Evolutionary conservation across 495 filamentous ascomycete species (phyloP), one percentile per base, ranked within the genome.

Genomic region (Zalerion maritima): DNA sequence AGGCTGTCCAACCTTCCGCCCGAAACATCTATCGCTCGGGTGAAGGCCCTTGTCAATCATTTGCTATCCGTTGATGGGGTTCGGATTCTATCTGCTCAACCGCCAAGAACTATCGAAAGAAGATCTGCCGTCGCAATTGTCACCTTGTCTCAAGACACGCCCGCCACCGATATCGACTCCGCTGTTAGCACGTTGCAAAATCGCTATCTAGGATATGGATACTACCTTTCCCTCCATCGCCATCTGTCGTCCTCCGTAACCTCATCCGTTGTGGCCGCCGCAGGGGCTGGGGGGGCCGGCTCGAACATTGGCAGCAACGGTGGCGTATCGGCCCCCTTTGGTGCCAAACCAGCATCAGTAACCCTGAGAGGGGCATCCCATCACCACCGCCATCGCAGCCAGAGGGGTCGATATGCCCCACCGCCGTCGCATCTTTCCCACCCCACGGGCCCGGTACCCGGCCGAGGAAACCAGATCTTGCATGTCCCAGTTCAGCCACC

Each of bases 231-330:
- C 3, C 57, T 93, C 20, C 77, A 82, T 20, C 65, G 84, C 14
- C 78, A 89, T 54, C 71, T 94, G 12, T 89, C 86, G 3, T 92
- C 86, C 2, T 75, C 81, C 9, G 79, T 78, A 4, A 65, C 81
- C 6, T 57, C 65, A 7, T 62, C 69, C 3, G 58, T 62, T 6
- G 49, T 69, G 24, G 52, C 74, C 2, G 47, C 64, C 9, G 57
- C 55, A 21, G 29, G 71, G 15, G 47, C 58, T 10, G n/a, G n/a
- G n/a, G n/a, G n/a, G n/a, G n/a, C n/a, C n/a, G n/a, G n/a, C n/a
- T n/a, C n/a, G n/a, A n/a, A n/a, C n/a, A n/a, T n/a, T n/a, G n/a
- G n/a, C n/a, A 52, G 63, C n/a, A 66, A 69, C 2, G 52, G 63
- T 0, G 51, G 62, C 2, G 57, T 63, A 16, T 64, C 73, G 4